Evolutionary conservation across 768 basidiomycete species (phyloP), one percentile per base, ranked within the genome.

Genomic region (Chalciporus piperatus): DNA sequence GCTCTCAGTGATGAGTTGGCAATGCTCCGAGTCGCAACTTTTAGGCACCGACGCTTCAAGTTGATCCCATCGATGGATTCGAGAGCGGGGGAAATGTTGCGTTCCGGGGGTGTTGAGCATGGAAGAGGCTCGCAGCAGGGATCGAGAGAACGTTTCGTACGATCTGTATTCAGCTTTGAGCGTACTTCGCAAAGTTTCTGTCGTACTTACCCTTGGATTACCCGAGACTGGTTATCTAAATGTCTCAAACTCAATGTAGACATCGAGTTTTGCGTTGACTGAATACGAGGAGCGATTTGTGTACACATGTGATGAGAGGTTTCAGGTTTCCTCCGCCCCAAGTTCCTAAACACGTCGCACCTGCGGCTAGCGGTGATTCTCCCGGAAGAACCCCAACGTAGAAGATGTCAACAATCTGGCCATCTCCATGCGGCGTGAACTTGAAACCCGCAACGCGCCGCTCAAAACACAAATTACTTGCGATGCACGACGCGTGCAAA

Each of bases 21-120:
- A 59, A 37, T 60, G 16, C 11, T 22, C 22, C 22, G 22, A 22
- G 22, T 49, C 54, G 46, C 58, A 59, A 17, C 40, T 17, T 0
- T n/a, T n/a, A 6, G 46, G 8, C 58, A 50, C 23, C 59, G 50
- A 9, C 20, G 1, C 35, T 52, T 62, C n/a, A n/a, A n/a, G n/a
- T n/a, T n/a, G 56, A 62, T 55, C 32, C 49, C 52, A 40, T 44
- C 45, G 20, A 59, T 7, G 11, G 50, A 50, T 22, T 60, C 60
- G 10, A 59, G 60, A 25, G 22, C 0, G n/a, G 38, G 2, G 22
- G 33, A 23, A 1, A n/a, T 16, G 4, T 4, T 19, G 12, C 25
- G 8, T 14, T 6, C 9, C 13, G 54, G 58, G 9, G 50, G 23
- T 6, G 16, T 12, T 4, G 38, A 56, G 32, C 58, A 59, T 1